Percentiles rank a stretch among this genome's conserved stretches.
Conservation (phyloP, 495 filamentous ascomycete species). For the Penicillium canescens region DNA sequence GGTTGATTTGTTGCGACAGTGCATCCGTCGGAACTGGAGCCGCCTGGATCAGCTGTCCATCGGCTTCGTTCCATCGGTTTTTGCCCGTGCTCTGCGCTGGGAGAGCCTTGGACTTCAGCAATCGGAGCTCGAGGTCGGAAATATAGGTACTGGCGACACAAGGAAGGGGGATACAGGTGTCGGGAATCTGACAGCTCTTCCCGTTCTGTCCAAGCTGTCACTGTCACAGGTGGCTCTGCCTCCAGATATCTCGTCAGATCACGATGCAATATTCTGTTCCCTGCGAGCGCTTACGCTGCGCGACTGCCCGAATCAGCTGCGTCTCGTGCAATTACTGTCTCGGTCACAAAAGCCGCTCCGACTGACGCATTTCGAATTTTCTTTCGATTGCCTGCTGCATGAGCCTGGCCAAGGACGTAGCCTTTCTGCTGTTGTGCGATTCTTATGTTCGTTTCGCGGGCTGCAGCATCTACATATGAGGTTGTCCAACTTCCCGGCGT, state of each 20-base stretch:
- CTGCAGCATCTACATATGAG: slow-evolving; percentile 3
- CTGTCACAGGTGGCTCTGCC: background rate
- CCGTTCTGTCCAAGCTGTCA: background rate
- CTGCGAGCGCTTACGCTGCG: background rate
- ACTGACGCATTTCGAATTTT: background rate
- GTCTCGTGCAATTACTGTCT: background rate
- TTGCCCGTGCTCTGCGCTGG: background rate
- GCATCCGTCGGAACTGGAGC: slow-evolving; percentile 2
- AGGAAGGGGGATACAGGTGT: too few relatives aligned
- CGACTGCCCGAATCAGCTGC: background rate
- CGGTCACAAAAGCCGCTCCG: background rate
- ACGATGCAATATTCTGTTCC: background rate
- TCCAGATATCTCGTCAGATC: background rate
- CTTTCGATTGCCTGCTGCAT: background rate
- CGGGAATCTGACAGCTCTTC: background rate
- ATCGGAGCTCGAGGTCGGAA: background rate
- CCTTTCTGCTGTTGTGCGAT: background rate
- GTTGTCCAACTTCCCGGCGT: slow-evolving; percentile 4
- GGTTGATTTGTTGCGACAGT: slow-evolving; percentile 3
- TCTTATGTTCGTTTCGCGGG: background rate
- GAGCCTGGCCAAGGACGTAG: background rate
- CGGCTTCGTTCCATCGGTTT: background rate
- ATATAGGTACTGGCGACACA: too few relatives aligned
- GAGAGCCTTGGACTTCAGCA: background rate
- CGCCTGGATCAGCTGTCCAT: slow-evolving; percentile 2